phyloP scores from a whole-genome alignment of 2,329 filamentous ascomycete genomes.

The Shiraia bambusicola region DNA sequence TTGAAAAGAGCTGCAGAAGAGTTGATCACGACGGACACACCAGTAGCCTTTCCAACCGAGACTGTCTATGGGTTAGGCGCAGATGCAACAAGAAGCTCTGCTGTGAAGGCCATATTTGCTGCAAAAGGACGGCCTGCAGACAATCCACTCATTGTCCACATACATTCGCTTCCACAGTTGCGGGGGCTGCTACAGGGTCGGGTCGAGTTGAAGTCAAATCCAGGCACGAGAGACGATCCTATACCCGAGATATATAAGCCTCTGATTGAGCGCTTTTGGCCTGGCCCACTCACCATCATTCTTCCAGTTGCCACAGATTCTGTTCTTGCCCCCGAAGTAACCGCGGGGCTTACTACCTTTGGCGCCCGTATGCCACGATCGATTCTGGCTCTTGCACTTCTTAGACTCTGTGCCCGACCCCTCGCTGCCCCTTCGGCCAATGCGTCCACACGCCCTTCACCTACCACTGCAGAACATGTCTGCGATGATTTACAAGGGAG shows the following conservation, averaged over 20 bases:
- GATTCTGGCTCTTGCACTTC: constrained; percentile 82
- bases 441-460: constrained; percentile 87
- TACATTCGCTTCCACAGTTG: constrained; percentile 78
- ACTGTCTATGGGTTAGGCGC: constrained; percentile 97
- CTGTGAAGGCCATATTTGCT: constrained; percentile 87
- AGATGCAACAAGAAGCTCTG: constrained; percentile 80
- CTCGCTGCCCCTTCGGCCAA: constrained; percentile 93
- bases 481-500: constrained; percentile 77
- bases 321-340: constrained; percentile 84
- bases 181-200: constrained; percentile 57
- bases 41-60: constrained; percentile 95
- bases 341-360: constrained; percentile 80
- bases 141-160: constrained; percentile 92
- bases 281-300: constrained; percentile 88
- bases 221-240: constrained; percentile 34
- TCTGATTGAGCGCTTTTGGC: constrained; percentile 85
- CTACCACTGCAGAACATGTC: constrained; percentile 88
- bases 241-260: constrained; percentile 76
- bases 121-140: constrained; percentile 90
- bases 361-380: constrained; percentile 87
- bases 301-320: constrained; percentile 72
- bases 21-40: constrained; percentile 66
- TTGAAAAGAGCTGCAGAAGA: constrained; percentile 67
- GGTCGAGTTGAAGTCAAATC: not conserved
- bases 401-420: constrained; percentile 73